phyloP scores from a whole-genome alignment of 345 rosid genomes.

The Brassica rapa region DNA sequence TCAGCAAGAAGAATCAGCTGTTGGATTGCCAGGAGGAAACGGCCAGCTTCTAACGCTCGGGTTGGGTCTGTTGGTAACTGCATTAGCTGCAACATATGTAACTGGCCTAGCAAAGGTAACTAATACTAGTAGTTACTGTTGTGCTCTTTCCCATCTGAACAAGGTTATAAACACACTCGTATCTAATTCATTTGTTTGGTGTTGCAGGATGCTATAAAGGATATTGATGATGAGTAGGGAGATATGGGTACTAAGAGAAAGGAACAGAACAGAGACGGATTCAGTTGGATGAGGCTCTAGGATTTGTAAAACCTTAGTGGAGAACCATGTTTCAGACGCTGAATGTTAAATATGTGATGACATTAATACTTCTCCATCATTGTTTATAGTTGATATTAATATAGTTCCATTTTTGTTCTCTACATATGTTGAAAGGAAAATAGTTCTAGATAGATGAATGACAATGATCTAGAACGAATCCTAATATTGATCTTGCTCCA shows the following conservation, averaged over 20 bases:
- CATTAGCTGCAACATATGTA: slow-evolving; percentile 84
- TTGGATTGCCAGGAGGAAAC: slow-evolving; percentile 71
- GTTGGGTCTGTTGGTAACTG: slow-evolving; percentile 79
- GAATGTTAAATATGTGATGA: slow-evolving; percentile 15
- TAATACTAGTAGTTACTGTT: neutral
- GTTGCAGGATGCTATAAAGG: slow-evolving; percentile 73
- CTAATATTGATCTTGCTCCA: neutral
- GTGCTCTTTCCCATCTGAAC: neutral
- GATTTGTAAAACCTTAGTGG: slow-evolving; percentile 18
- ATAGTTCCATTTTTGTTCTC: neutral
- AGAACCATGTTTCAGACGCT: slow-evolving; percentile 1
- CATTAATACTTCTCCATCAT: neutral
- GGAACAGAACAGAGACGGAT: neutral
- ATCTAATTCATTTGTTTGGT: neutral
- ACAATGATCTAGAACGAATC: neutral
- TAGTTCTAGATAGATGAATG: neutral
- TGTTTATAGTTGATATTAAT: neutral
- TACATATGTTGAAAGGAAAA: neutral
- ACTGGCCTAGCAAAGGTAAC: slow-evolving; percentile 88
- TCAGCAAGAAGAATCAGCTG: slow-evolving; percentile 88
- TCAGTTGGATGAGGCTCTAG: slow-evolving; percentile 9
- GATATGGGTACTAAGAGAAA: neutral
- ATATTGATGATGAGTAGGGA: slow-evolving; percentile 54
- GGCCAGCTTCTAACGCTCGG: slow-evolving; percentile 79
- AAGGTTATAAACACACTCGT: neutral